Base-by-base conservation (phyloP, 352 stramenopile genomes). In the Phytophthora capsici region DNA sequence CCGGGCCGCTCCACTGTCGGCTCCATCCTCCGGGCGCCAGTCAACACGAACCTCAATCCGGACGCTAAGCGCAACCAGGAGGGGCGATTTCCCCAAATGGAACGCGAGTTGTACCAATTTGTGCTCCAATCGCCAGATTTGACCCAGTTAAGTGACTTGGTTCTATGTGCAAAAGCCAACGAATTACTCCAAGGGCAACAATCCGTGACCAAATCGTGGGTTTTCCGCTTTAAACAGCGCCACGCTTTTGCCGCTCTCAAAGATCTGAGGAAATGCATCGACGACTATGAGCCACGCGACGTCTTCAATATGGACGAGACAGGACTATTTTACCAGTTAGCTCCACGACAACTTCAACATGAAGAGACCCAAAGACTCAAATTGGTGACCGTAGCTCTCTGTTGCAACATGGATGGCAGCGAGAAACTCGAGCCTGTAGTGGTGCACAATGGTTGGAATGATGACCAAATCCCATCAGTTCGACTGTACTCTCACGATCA, bases 251-350 rank as follows among this genome's bases (percentile, higher is more conserved):
- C 45, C 3, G 62, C 54, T 14, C 46, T 70, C 23, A 62, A 61
- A 43, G 48, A 28, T 25, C 62, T 65, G 13, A 46, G 62, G 13
- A 56, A 56, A 36, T 32, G 30, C 3, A 60, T 65, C 30, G 54
- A 70, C n/a, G 47, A 49, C 4, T 65, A 60, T 25, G 37, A 60
- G 7, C 53, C 62, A 10, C 30, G 25, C 14, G 54, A 65, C 19
- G 62, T 70, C 4, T 70, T 70, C 23, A 70, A 54, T 50, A 7
- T 70, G 22, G 62, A 65, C 19, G 62, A 65, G 13, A 65, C 55
- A 6, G 54, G 53, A 20, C 46, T 70, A 45, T 70, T 65, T 55
- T 70, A 65, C 36, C 62, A 64, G 14, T 59, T 64, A 54, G 5
- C 4, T 6, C 62, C 62, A 5, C 17, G n/a, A 6, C 49, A 55